Conservation (phyloP, 352 stramenopile genomes). For the Hyaloperonospora arabidopsidis region DNA sequence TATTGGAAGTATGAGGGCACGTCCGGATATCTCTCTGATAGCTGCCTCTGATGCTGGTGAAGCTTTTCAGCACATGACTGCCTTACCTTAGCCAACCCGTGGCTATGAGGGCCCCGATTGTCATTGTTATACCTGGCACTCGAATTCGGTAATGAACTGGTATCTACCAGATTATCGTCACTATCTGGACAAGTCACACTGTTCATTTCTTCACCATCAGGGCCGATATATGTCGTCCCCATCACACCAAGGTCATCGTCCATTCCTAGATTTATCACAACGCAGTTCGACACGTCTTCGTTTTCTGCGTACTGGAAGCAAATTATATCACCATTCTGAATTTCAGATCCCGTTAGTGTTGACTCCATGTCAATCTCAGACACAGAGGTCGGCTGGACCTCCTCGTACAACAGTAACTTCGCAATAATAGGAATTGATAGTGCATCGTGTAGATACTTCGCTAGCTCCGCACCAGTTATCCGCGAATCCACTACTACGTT, state of each 20-base stretch:
- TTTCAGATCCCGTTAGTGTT: conserved; percentile 44
- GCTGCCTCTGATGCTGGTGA: conserved; percentile 2
- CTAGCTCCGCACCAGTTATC: conserved; percentile 47
- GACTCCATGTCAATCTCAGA: conserved; percentile 44
- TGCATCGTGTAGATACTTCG: conserved; percentile 41
- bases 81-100: conserved; percentile 9
- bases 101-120: conserved; percentile 14
- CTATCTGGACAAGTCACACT: conserved; percentile 11
- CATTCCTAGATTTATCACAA: conserved; percentile 17
- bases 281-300: conserved; percentile 16
- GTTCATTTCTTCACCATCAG: conserved; percentile 27
- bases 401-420: conserved; percentile 66
- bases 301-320: conserved; percentile 62
- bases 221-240: conserved; percentile 21
- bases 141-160: conserved; percentile 6
- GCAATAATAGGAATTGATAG: conserved; percentile 41
- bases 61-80: conserved; percentile 8
- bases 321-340: conserved; percentile 81
- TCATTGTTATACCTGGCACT: conserved; percentile 12
- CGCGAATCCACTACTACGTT: conserved; percentile 67
- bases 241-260: conserved; percentile 23
- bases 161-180: conserved; percentile 14
- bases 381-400: conserved; percentile 60
- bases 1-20: conserved; percentile 79
- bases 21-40: conserved; percentile 49